Percentiles rank a stretch among this genome's conserved stretches.
Conservation (phyloP, 2,329 filamentous ascomycete genomes). For the Orbilia brochopaga region DNA sequence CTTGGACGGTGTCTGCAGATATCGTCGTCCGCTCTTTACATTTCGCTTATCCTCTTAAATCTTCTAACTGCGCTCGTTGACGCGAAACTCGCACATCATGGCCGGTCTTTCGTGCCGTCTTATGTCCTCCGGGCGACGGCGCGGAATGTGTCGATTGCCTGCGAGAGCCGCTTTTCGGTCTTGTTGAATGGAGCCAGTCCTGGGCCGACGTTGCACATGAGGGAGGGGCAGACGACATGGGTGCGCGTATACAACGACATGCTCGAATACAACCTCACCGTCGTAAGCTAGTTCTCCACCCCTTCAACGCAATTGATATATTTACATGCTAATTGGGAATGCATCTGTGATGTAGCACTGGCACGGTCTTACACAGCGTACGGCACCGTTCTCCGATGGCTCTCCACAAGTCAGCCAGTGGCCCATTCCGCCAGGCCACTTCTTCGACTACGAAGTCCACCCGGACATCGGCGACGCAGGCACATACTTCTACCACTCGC, state of each 20-base stretch:
- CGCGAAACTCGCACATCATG: conserved; percentile 53
- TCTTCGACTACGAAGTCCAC: conserved; percentile 71
- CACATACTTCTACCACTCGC: conserved; percentile 73
- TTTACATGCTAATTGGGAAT: not conserved
- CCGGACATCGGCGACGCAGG: conserved; percentile 65
- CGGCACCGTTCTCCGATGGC: conserved; percentile 70
- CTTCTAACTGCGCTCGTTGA: conserved; percentile 21
- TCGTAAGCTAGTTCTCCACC: conserved; percentile 60
- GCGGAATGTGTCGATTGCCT: conserved; percentile 60
- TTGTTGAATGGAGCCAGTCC: conserved; percentile 65
- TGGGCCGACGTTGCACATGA: conserved; percentile 62
- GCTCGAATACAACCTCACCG: conserved; percentile 64
- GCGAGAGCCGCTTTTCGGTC: conserved; percentile 61
- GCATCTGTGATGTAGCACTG: conserved; percentile 64
- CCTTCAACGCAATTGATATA: too few species aligned
- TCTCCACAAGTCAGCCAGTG: conserved; percentile 68
- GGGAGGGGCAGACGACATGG: conserved; percentile 62
- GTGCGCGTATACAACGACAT: conserved; percentile 68
- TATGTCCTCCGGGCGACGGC: conserved; percentile 61
- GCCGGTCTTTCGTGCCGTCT: conserved; percentile 59
- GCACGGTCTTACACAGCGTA: conserved; percentile 69
- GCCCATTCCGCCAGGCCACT: conserved; percentile 68
- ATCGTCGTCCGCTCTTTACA: conserved; percentile 16
- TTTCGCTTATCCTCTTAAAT: conserved; percentile 21
- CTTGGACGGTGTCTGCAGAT: too few species aligned